These are phyloP conservation scores for Steccherinum ochraceum DNA, from an alignment of 768 basidiomycete species.

Conservation along the genomic window DNA sequence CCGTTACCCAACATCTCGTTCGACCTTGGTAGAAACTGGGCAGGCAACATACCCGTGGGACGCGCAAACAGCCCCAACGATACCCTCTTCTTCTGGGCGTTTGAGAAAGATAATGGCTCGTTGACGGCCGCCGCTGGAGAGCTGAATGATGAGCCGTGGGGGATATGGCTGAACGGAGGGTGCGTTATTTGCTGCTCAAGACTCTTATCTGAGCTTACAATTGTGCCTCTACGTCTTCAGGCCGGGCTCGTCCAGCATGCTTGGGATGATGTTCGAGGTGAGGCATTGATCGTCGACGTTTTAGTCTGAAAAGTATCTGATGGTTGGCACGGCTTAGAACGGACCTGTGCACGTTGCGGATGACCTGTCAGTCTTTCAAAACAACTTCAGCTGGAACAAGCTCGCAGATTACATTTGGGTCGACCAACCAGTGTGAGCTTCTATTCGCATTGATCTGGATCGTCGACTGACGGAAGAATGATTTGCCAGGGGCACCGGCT, in stretches of 20 bases:
- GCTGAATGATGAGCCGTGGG: slow-evolving; percentile 51
- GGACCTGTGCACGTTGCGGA: slow-evolving; percentile 57
- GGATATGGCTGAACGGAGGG: slow-evolving; percentile 74
- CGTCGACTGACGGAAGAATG: neutral
- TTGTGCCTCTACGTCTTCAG: slow-evolving; percentile 18
- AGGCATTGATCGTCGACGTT: neutral
- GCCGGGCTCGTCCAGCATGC: slow-evolving; percentile 65
- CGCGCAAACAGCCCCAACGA: slow-evolving; percentile 23
- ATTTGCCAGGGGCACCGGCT: slow-evolving; percentile 47
- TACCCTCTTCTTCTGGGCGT: slow-evolving; percentile 27
- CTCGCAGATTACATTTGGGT: slow-evolving; percentile 68
- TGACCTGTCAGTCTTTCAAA: slow-evolving; percentile 43
- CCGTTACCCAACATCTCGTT: slow-evolving; percentile 23
- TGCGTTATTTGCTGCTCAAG: slow-evolving; percentile 31
- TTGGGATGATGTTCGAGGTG: slow-evolving; percentile 55
- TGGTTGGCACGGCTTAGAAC: slow-evolving; percentile 30
- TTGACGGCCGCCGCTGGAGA: slow-evolving; percentile 34
- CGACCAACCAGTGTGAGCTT: slow-evolving; percentile 61
- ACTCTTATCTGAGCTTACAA: no score
- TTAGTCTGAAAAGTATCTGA: neutral
- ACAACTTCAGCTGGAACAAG: slow-evolving; percentile 52
- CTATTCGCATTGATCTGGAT: neutral
- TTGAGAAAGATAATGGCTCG: slow-evolving; percentile 27
- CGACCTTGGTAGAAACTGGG: slow-evolving; percentile 19
- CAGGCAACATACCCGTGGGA: slow-evolving; percentile 24